Percentiles rank a stretch among this genome's conserved stretches.
phyloP scores from a whole-genome alignment of 768 basidiomycete species.

The Phanerochaete carnosa region DNA sequence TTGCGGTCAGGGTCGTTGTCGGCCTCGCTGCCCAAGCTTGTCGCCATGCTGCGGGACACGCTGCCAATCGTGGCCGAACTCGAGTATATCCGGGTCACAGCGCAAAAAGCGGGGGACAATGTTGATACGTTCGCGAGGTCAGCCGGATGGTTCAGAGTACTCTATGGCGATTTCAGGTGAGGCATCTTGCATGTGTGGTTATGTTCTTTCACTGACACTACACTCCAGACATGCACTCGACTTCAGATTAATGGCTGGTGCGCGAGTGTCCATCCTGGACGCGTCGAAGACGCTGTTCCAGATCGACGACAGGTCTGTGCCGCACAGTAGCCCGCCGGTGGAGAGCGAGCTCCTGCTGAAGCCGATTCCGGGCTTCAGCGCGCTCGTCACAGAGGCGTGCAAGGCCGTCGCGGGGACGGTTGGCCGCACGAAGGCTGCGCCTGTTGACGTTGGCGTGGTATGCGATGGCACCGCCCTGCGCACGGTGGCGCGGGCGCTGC shows the following conservation, averaged over 20 bases:
- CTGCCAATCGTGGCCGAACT: conserved; percentile 74
- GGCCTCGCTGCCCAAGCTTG: conserved; percentile 61
- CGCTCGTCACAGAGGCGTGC: conserved; percentile 50
- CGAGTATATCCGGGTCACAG: conserved; percentile 44
- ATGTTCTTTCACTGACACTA: conserved; percentile 8
- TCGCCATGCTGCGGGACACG: conserved; percentile 69
- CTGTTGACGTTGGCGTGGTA: conserved; percentile 60
- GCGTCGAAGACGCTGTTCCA: conserved; percentile 59
- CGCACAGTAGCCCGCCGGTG: conserved; percentile 3
- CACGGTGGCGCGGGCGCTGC: conserved; percentile 46
- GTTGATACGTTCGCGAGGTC: conserved; percentile 77
- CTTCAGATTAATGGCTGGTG: conserved; percentile 67
- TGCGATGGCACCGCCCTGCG: conserved; percentile 50
- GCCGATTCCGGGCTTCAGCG: conserved; percentile 57
- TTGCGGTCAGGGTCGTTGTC: conserved; percentile 67
- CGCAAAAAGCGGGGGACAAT: conserved; percentile 26
- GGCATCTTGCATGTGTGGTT: not conserved
- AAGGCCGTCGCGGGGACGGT: conserved; percentile 33
- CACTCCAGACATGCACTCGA: conserved; percentile 68
- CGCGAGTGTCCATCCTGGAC: conserved; percentile 71
- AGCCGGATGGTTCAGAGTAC: conserved; percentile 76
- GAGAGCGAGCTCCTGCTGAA: conserved; percentile 37
- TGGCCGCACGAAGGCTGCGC: conserved; percentile 42
- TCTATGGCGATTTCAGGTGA: conserved; percentile 67
- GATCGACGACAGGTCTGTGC: conserved; percentile 2